Conservation (phyloP, 441 rosid species). For the Jatropha multifida region DNA sequence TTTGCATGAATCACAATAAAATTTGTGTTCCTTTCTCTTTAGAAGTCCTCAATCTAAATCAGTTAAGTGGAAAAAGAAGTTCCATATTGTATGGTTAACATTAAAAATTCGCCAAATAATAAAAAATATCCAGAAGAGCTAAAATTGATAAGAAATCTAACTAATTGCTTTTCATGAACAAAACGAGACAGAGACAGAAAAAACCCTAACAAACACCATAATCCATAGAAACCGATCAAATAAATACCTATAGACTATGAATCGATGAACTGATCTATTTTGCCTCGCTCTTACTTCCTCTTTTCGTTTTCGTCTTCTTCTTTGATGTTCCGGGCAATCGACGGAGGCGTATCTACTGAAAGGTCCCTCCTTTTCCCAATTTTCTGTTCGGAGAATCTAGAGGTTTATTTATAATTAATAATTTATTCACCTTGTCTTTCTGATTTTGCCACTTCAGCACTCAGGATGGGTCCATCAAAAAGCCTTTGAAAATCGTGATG, state of each 20-base stretch:
- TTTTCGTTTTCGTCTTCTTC: not conserved
- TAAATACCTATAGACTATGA: not conserved
- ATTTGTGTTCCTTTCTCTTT: no score
- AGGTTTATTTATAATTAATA: no score
- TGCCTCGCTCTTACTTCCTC: not conserved
- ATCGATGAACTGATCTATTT: conserved; percentile 1
- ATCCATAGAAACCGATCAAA: not conserved
- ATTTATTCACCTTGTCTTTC: not conserved
- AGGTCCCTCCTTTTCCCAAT: not conserved
- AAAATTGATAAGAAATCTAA: not conserved
- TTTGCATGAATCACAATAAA: not conserved
- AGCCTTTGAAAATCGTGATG: no score
- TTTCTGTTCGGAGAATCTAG: not conserved
- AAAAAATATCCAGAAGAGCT: not conserved
- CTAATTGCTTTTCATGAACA: not conserved
- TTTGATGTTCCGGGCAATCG: not conserved
- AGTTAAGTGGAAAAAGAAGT: not conserved
- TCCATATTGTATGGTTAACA: not conserved
- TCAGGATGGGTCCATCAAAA: no score
- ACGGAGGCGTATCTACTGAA: not conserved
- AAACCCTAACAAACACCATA: not conserved
- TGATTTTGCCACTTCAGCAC: not conserved
- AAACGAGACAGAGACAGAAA: not conserved
- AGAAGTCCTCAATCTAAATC: not conserved
- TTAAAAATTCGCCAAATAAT: not conserved